Conservation (phyloP, 2,329 filamentous ascomycete genomes). For the Cercospora zeae-maydis region DNA sequence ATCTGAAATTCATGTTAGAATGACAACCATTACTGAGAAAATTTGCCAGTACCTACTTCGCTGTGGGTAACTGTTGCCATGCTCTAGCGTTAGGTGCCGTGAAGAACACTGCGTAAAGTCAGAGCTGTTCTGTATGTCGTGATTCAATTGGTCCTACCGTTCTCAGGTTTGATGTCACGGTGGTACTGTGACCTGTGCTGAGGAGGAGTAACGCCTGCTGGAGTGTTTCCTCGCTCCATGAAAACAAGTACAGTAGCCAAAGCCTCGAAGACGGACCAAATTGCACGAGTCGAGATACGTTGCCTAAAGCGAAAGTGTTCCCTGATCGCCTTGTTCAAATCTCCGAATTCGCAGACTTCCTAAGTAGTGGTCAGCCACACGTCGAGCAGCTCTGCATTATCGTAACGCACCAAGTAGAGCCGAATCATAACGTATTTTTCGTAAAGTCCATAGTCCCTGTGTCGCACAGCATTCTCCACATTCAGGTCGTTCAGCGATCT, state of each 20-base stretch:
- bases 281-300: neutral
- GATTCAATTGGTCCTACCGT: neutral
- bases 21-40: neutral
- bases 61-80: neutral
- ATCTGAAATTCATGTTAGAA: neutral
- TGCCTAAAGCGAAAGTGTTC: neutral
- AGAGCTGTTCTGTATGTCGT: neutral
- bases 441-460: neutral
- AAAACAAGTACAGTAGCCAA: neutral
- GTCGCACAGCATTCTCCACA: neutral
- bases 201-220: neutral
- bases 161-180: slow-evolving; percentile 10
- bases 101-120: neutral
- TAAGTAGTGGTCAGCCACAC: neutral
- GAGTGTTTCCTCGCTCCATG: slow-evolving; percentile 6
- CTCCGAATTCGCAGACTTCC: neutral
- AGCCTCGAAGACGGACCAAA: neutral
- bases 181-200: neutral
- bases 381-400: neutral
- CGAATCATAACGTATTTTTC: neutral
- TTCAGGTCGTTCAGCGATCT: neutral
- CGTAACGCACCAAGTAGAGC: neutral
- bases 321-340: neutral
- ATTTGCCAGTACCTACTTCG: neutral
- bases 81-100: neutral